phyloP scores from a whole-genome alignment of 345 rosid genomes.

The Arabidopsis thaliana region DNA sequence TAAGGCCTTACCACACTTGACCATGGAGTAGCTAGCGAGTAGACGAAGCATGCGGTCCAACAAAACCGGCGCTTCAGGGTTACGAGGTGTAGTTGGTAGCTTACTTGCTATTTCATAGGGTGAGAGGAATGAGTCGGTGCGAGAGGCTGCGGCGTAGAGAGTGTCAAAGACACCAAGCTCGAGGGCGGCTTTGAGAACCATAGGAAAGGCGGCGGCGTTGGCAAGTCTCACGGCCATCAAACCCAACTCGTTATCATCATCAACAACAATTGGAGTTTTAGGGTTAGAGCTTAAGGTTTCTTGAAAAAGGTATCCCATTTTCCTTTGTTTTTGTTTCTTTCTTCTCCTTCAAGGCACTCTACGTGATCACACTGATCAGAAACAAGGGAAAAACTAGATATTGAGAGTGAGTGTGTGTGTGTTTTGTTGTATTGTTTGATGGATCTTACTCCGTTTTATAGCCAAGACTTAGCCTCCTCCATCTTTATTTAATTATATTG shows the following conservation, averaged over 20 bases:
- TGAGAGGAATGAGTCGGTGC: slow-evolving; percentile 42
- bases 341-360: slow-evolving; percentile 2
- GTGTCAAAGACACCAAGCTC: slow-evolving; percentile 57
- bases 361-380: not conserved
- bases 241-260: slow-evolving; percentile 47
- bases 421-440: not conserved
- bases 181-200: slow-evolving; percentile 55
- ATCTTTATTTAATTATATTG: not conserved
- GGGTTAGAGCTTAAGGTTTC: slow-evolving; percentile 29
- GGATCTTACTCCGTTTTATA: slow-evolving; percentile 4
- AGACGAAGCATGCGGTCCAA: slow-evolving; percentile 59
- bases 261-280: not conserved
- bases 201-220: slow-evolving; percentile 44
- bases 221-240: slow-evolving; percentile 51
- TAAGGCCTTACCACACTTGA: slow-evolving; percentile 27
- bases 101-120: slow-evolving; percentile 48
- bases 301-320: slow-evolving; percentile 30
- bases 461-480: not conserved
- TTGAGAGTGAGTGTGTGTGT: not conserved
- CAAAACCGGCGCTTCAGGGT: slow-evolving; percentile 50
- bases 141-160: slow-evolving; percentile 39
- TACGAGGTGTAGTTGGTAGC: slow-evolving; percentile 48
- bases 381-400: not conserved
- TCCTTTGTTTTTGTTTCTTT: not conserved
- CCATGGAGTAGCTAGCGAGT: slow-evolving; percentile 55